Percentiles rank a stretch among this genome's conserved stretches.
These are phyloP conservation scores for Serendipita sp. DNA, from an alignment of 768 basidiomycete genomes.

Conservation along the genomic window DNA sequence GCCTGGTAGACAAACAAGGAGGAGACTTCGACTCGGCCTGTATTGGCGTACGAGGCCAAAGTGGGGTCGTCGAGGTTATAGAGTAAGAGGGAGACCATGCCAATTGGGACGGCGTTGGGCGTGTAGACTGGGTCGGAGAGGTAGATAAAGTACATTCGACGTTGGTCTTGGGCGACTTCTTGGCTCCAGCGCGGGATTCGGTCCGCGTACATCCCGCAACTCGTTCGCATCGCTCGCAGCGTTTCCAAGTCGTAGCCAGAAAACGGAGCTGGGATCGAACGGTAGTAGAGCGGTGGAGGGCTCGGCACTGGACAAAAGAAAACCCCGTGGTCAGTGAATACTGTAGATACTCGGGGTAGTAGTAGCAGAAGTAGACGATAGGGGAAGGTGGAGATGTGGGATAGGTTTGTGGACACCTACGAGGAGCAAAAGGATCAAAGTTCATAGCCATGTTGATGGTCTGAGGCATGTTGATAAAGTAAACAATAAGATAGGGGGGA, in stretches of 20 bases:
- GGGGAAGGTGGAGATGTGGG: no score
- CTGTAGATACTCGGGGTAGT: no score
- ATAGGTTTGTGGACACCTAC: neutral
- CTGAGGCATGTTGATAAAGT: neutral
- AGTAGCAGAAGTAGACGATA: no score
- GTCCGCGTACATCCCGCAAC: constrained; percentile 2
- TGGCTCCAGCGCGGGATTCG: constrained; percentile 1
- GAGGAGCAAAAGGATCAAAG: constrained; percentile 6
- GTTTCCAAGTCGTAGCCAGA: neutral
- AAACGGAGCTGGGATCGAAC: neutral
- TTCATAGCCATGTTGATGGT: neutral
- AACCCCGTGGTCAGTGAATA: no score
- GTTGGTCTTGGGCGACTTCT: neutral
- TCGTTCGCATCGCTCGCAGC: neutral
- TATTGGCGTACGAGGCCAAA: neutral
- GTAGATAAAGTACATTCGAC: constrained; percentile 3
- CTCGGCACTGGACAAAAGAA: neutral
- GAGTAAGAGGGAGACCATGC: neutral
- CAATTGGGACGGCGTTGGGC: neutral
- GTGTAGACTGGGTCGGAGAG: neutral
- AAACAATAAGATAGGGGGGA: neutral
- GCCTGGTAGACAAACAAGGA: constrained; percentile 4
- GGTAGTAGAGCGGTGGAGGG: neutral
- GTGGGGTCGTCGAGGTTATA: neutral
- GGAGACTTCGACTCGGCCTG: neutral